A percentile compares a stretch with the other conserved stretches of the same genome.
Conservation (phyloP, 139 green algal genomes). For the Ettlia oleoabundans region DNA sequence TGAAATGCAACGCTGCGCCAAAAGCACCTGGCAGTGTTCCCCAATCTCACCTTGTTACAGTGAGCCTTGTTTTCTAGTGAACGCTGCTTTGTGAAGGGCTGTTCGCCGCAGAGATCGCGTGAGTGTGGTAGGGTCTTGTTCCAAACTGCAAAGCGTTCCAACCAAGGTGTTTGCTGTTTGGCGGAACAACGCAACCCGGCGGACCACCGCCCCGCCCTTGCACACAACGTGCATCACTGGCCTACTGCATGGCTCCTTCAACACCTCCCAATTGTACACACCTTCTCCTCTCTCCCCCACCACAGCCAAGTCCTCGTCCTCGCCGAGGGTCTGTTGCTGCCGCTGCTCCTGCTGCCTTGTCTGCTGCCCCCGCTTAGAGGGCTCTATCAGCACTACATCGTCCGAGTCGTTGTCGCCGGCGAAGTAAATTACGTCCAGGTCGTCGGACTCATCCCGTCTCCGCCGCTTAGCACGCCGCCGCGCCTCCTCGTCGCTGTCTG, state of each 20-base stretch:
- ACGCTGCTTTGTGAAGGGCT: background rate
- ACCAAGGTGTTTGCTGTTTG: no score
- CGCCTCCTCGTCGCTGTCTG: background rate
- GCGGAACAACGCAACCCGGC: background rate
- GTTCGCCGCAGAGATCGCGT: slow-evolving; percentile 12
- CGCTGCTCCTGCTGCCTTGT: background rate
- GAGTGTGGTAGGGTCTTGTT: slow-evolving; percentile 36
- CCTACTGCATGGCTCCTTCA: background rate
- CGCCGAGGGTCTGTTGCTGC: background rate
- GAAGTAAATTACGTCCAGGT: no score
- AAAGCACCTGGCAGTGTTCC: no score
- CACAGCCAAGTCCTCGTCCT: background rate
- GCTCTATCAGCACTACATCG: no score
- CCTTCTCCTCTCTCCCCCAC: background rate
- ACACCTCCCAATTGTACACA: no score
- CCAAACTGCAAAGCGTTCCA: slow-evolving; percentile 42
- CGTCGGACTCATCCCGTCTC: no score
- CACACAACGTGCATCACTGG: background rate
- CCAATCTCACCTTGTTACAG: slow-evolving; percentile 28
- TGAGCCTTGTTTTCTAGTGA: background rate
- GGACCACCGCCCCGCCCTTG: background rate
- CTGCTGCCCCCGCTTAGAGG: no score
- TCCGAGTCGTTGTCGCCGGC: no score
- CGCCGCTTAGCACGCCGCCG: background rate
- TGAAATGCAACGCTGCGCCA: no score